Evolutionary conservation across 2,329 filamentous ascomycete genomes (phyloP), one percentile per base, ranked within the genome.

Genomic region (Emergomyces africanus): DNA sequence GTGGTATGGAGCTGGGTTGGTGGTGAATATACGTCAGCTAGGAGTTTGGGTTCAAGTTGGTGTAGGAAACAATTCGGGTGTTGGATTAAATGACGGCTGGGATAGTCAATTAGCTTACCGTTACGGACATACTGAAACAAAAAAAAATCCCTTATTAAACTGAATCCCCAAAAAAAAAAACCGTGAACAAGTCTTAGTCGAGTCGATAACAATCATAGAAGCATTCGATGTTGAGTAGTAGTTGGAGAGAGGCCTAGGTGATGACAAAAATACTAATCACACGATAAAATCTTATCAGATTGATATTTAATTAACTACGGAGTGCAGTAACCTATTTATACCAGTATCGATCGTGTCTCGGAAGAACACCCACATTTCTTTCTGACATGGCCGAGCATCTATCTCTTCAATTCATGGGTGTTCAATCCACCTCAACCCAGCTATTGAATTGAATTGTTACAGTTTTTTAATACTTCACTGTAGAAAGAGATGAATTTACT

Each of bases 1-100:
- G 85, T 89, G 55, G 94, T 99, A 74, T 96, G 90, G 15, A 99
- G 81, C 75, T 78, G 55, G 54, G 28, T 18, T 30, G 15, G 6
- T 2, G 15, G 39, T 4, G 39, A 37, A 30, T 41, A 44, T 10
- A 25, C 5, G 20, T 33, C 23, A 35, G 51, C 61, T 61, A 30
- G 59, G 42, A 35, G 23, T n/a, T 28, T 30, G 30, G 3, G 30
- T 3, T 30, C 30, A 30, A 3, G 35, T 15, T 9, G 33, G 12
- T 53, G 30, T n/a, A n/a, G 8, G 30, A 23, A 33, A 6, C 2
- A 5, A 15, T 25, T 15, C 10, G 20, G 33, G 15, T 23, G 37
- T n/a, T 20, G 30, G 50, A 3, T 12, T 10, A n/a, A 28, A 15
- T 41, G n/a, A 15, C 18, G 20, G n/a, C n/a, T n/a, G 35, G 15